These are phyloP conservation scores for Torrubiella hemipterigena DNA, from an alignment of 2,329 filamentous ascomycete species.

Conservation along the genomic window DNA sequence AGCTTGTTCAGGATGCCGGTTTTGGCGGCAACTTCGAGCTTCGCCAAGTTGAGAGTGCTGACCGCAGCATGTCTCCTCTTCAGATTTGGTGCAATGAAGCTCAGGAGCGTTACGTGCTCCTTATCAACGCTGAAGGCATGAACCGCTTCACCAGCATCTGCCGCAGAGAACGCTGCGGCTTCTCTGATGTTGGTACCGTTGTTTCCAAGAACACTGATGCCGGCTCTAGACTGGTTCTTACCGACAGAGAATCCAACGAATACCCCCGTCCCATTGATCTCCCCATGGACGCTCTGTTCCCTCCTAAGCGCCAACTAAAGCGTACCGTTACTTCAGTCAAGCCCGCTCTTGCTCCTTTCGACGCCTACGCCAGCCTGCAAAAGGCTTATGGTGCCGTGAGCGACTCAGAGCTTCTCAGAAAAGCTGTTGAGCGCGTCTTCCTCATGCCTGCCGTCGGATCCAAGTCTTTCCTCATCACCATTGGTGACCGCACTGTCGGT, in stretches of 20 bases:
- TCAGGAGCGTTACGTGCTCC: conserved; percentile 89
- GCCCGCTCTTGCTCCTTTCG: conserved; percentile 57
- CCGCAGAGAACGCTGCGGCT: conserved; percentile 76
- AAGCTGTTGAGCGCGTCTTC: conserved; percentile 73
- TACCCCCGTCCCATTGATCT: conserved; percentile 75
- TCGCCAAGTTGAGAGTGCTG: conserved; percentile 84
- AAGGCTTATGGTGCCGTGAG: conserved; percentile 46
- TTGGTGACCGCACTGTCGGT: conserved; percentile 84
- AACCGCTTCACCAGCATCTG: conserved; percentile 62
- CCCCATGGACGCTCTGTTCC: conserved; percentile 80
- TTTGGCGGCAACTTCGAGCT: conserved; percentile 87
- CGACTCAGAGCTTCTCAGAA: conserved; percentile 39
- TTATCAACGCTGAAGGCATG: conserved; percentile 69
- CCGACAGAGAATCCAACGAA: conserved; percentile 65
- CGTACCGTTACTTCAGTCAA: conserved; percentile 61
- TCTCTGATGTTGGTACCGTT: conserved; percentile 79
- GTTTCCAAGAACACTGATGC: conserved; percentile 48
- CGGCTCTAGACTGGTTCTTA: conserved; percentile 63
- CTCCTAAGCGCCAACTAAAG: conserved; percentile 73
- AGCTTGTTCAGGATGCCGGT: conserved; percentile 84
- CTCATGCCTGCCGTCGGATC: conserved; percentile 85
- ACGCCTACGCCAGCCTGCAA: conserved; percentile 53
- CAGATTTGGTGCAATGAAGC: conserved; percentile 98
- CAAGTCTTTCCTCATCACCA: conserved; percentile 94
- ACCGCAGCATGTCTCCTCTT: conserved; percentile 84